Evolutionary conservation across 169 alveolate genomes (phyloP), one percentile per base, ranked within the genome.

Genomic region (Theileria annulata): DNA sequence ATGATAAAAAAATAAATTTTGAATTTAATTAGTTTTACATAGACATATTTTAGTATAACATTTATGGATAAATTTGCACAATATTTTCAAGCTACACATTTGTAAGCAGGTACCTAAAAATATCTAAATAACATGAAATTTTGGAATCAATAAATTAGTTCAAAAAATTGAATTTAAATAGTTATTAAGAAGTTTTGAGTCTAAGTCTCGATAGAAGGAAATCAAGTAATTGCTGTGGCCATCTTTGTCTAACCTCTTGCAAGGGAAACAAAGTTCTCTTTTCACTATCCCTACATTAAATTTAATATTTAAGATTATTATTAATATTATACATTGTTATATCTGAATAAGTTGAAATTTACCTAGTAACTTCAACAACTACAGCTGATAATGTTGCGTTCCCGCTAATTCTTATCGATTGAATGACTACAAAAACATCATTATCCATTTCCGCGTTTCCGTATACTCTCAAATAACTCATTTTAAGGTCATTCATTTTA

Each of bases 161-260:
- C 19, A 42, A 17, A 42, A 42, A 8, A 35, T 4, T 3, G 15
- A 42, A 17, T 42, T 42, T 42, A 10, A 8, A 0, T 12, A 10
- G 66, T 10, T 13, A 19, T 56, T 56, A 59, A 3, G 86, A 83
- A 23, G 90, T 69, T 27, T 84, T 66, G 33, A 83, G 58, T 37
- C 90, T 73, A 19, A 83, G 66, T 27, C 86, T 30, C 23, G 90
- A 75, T 2, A 83, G 82, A 59, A 83, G 70, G 70, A 83, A 83
- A 49, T 83, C 90, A 23, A 83, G 69, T 49, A 83, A 51, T 58
- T 83, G 90, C 70, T 83, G 90, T 15, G 90, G 90, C 90, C 90
- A 83, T 27, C 90, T 42, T 47, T 76, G 79, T 25, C 90, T 25
- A 3, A 83, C 90, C 63, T 83, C 90, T 49, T 83, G 90, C 8